Evolutionary conservation across 139 green algal genomes (phyloP).

Genomic region (Auxenochlorella pyrenoidosa): DNA sequence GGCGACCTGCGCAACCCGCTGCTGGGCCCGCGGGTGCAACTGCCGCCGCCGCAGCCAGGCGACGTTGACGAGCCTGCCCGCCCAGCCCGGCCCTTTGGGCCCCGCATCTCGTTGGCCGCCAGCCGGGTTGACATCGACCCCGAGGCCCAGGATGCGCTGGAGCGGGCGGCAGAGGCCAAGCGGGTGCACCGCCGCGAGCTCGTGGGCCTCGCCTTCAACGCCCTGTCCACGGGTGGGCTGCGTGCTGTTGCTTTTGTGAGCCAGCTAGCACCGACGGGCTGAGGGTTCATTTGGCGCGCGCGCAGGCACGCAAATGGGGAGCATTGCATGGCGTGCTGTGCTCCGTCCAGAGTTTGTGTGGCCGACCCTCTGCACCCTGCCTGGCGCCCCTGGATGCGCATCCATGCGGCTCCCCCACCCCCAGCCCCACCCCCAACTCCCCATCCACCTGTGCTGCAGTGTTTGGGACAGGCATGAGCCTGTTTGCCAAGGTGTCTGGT

Average conservation of each 20-base stretch:
- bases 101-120: background rate
- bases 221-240: background rate
- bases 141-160: background rate
- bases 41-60: background rate
- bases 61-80: background rate
- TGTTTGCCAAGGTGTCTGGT: slow-evolving; percentile 44
- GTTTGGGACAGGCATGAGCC: slow-evolving; percentile 44
- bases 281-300: too few relatives aligned
- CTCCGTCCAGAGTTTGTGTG: too few relatives aligned
- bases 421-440: background rate
- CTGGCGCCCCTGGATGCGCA: background rate
- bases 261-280: too few relatives aligned
- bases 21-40: background rate
- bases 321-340: too few relatives aligned
- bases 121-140: background rate
- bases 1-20: background rate
- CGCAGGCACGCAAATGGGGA: too few relatives aligned
- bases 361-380: background rate
- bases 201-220: background rate
- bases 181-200: background rate
- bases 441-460: slow-evolving; percentile 20
- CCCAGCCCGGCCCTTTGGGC: too few relatives aligned
- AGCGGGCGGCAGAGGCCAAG: background rate
- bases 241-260: too few relatives aligned
- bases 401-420: too few relatives aligned